Conservation (phyloP, 257 asterid species). For the Parsonsia alboflavescens region DNA sequence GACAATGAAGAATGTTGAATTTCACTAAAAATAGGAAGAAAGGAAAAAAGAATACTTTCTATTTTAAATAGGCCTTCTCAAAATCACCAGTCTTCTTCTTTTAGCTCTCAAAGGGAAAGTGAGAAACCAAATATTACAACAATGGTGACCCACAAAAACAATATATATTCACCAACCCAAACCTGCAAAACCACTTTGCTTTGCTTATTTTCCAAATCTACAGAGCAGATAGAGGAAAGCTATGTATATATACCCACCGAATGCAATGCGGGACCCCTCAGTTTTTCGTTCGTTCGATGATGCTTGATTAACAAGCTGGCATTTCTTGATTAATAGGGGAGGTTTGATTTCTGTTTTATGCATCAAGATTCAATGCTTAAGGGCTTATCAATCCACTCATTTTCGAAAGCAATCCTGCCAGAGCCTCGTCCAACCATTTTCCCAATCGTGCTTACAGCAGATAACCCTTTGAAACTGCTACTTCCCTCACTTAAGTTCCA, state of each 20-base stretch:
- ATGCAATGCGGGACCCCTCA: conserved; percentile 9
- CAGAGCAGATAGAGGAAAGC: conserved; percentile 21
- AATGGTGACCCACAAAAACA: conserved; percentile 25
- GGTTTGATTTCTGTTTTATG: conserved; percentile 11
- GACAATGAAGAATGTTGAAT: conserved; percentile 20
- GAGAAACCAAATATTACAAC: conserved; percentile 25
- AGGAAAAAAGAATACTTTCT: conserved; percentile 37
- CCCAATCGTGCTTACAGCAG: conserved; percentile 69
- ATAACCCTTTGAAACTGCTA: conserved; percentile 82
- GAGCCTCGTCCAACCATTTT: conserved; percentile 71
- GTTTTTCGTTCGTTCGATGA: background rate
- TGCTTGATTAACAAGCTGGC: conserved; percentile 19
- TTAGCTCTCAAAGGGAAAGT: conserved; percentile 20
- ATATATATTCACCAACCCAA: conserved; percentile 29
- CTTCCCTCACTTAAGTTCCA: conserved; percentile 78
- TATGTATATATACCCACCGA: conserved; percentile 23
- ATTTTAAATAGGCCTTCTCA: conserved; percentile 17
- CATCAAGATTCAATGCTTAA: conserved; percentile 48
- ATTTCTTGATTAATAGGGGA: background rate
- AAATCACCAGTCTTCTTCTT: conserved; percentile 28
- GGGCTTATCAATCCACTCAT: conserved; percentile 67
- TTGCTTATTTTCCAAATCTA: conserved; percentile 42
- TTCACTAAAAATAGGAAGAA: conserved; percentile 17
- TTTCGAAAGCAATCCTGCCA: conserved; percentile 49
- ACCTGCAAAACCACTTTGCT: conserved; percentile 35